A percentile compares a stretch with the other conserved stretches of the same genome.
phyloP scores from a whole-genome alignment of 192 early-diverging fungal genomes.

The Mortierella hygrophila region DNA sequence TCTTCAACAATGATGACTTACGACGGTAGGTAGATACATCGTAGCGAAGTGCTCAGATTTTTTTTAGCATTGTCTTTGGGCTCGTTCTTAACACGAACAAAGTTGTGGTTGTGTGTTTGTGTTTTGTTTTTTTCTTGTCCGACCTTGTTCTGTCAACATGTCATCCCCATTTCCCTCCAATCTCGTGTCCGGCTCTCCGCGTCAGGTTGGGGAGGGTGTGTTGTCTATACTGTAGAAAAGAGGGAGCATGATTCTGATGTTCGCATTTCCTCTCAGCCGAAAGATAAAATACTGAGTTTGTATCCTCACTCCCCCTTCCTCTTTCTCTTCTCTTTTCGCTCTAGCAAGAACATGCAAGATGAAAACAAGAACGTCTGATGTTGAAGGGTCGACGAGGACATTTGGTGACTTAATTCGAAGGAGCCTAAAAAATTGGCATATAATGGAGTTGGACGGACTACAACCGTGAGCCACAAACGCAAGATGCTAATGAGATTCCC shows the following conservation, averaged over 20 bases:
- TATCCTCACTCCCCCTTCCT: not conserved
- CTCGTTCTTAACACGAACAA: slow-evolving; percentile 1
- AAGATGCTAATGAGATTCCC: too few relatives aligned
- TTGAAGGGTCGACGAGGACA: not conserved
- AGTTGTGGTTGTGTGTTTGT: not conserved
- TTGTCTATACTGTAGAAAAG: too few relatives aligned
- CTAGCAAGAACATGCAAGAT: not conserved
- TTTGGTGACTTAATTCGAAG: not conserved
- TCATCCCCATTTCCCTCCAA: not conserved
- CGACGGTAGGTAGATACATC: not conserved
- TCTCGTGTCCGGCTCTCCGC: not conserved
- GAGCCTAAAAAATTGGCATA: not conserved
- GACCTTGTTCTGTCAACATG: not conserved
- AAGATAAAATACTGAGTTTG: not conserved
- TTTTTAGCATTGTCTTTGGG: not conserved
- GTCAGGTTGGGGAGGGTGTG: not conserved
- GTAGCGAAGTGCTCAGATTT: not conserved
- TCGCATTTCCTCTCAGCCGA: not conserved
- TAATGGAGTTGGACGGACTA: not conserved
- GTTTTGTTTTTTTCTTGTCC: not conserved
- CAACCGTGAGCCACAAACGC: too few relatives aligned
- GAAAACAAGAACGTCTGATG: not conserved
- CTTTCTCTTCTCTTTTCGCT: not conserved
- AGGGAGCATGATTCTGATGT: too few relatives aligned
- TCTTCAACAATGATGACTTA: too few relatives aligned